Conservation (phyloP, 2,329 filamentous ascomycete species). For the Venturia pyrina region DNA sequence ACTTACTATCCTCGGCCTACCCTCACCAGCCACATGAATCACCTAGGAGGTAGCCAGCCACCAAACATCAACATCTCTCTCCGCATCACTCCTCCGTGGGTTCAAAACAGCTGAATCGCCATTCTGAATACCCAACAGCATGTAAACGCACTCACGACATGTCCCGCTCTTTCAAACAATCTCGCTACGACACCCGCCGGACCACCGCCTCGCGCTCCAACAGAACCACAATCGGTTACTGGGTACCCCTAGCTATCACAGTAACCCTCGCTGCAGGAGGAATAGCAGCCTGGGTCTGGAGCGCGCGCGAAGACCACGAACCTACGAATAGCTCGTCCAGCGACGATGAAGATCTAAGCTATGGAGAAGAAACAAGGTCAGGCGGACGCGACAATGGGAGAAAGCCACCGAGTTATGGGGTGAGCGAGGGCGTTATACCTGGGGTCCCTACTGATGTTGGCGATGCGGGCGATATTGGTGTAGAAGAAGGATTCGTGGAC, state of each 20-base stretch:
- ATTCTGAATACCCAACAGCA: conserved; percentile 6
- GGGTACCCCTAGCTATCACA: conserved; percentile 79
- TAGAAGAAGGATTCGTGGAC: conserved; percentile 55
- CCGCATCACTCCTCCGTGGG: not conserved
- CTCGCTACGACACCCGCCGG: conserved; percentile 44
- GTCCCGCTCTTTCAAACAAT: conserved; percentile 45
- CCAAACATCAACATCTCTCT: conserved; percentile 1
- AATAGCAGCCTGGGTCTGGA: conserved; percentile 87
- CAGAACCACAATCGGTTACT: conserved; percentile 60
- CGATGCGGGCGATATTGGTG: conserved; percentile 16
- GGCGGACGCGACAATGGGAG: not conserved
- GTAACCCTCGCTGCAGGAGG: conserved; percentile 81
- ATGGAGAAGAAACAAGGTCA: conserved; percentile 31
- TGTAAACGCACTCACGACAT: conserved; percentile 34
- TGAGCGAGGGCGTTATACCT: conserved; percentile 36
- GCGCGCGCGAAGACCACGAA: conserved; percentile 67
- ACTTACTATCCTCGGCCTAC: not conserved
- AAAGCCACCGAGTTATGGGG: conserved; percentile 7
- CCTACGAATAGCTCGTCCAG: conserved; percentile 49
- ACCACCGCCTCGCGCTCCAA: conserved; percentile 34
- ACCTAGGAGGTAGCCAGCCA: conserved; percentile 5
- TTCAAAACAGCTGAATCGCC: not conserved
- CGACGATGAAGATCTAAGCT: conserved; percentile 35
- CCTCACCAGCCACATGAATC: not conserved
- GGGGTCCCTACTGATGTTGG: conserved; percentile 17